Evolutionary conservation across 2,329 filamentous ascomycete genomes (phyloP).

Genomic region (Scedosporium aurantiacum): DNA sequence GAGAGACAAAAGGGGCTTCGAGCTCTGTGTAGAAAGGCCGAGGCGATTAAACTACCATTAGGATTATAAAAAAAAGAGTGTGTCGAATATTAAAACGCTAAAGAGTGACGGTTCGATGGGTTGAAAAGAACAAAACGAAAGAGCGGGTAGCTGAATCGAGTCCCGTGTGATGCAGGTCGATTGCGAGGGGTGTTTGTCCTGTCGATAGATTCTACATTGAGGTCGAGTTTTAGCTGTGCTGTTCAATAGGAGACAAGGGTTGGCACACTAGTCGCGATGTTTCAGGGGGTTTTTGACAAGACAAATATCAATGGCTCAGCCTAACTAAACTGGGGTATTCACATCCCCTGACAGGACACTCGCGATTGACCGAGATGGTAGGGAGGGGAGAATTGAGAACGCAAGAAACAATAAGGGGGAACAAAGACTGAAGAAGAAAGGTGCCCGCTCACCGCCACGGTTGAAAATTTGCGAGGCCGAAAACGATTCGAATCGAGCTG

Average conservation of each 20-base stretch:
- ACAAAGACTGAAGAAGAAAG: constrained; percentile 11
- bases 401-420: neutral
- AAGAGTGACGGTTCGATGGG: constrained; percentile 47
- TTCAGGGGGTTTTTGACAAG: neutral
- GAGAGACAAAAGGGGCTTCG: constrained; percentile 9
- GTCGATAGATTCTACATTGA: constrained; percentile 24
- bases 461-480: constrained; percentile 25
- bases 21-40: constrained; percentile 7
- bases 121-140: constrained; percentile 27
- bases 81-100: constrained; percentile 24
- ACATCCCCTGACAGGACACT: neutral
- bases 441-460: constrained; percentile 41
- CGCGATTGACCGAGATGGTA: neutral
- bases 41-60: constrained; percentile 12
- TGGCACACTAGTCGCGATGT: constrained; percentile 7
- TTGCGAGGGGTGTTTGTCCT: neutral
- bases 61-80: constrained; percentile 14
- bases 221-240: constrained; percentile 20
- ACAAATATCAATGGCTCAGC: constrained; percentile 14
- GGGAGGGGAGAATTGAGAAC: neutral
- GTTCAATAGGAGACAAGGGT: constrained; percentile 10
- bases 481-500: constrained; percentile 34
- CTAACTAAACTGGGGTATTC: constrained; percentile 9
- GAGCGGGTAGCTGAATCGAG: constrained; percentile 31
- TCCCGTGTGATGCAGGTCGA: constrained; percentile 11